Conservation (phyloP, 257 asterid genomes). For the Cynanchum wilfordii region DNA sequence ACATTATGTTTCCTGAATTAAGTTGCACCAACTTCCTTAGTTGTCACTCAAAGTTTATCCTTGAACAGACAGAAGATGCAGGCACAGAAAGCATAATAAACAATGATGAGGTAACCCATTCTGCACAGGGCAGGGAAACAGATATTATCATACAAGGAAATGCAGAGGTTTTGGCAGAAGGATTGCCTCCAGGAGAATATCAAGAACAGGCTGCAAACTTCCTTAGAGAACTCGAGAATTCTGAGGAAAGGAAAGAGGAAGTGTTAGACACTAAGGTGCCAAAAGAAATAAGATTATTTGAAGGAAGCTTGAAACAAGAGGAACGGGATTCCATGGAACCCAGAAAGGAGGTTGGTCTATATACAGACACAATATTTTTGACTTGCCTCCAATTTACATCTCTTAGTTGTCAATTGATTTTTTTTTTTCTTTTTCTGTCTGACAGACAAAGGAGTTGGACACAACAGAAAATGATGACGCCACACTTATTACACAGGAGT, state of each 20-base stretch:
- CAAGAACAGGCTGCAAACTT: background rate
- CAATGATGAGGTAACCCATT: background rate
- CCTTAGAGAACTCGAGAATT: no score
- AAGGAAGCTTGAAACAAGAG: background rate
- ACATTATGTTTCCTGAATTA: background rate
- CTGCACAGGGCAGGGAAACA: background rate
- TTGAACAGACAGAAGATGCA: background rate
- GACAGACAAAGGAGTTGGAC: background rate
- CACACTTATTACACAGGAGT: background rate
- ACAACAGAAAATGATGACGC: background rate
- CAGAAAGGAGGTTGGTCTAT: background rate
- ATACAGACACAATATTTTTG: background rate
- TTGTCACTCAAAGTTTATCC: background rate
- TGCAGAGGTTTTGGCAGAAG: background rate
- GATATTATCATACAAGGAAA: background rate
- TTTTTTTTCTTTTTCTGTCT: no score
- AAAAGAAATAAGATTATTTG: background rate
- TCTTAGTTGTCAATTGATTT: background rate
- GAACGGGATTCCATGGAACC: slow-evolving; percentile 3
- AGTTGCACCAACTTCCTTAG: background rate
- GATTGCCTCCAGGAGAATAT: background rate
- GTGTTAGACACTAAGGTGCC: background rate
- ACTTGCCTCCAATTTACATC: background rate
- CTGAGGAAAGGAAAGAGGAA: background rate
- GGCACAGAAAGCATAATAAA: background rate